Evolutionary conservation across 208 protist species (phyloP).

Genomic region (Blechomonas ayalai): DNA sequence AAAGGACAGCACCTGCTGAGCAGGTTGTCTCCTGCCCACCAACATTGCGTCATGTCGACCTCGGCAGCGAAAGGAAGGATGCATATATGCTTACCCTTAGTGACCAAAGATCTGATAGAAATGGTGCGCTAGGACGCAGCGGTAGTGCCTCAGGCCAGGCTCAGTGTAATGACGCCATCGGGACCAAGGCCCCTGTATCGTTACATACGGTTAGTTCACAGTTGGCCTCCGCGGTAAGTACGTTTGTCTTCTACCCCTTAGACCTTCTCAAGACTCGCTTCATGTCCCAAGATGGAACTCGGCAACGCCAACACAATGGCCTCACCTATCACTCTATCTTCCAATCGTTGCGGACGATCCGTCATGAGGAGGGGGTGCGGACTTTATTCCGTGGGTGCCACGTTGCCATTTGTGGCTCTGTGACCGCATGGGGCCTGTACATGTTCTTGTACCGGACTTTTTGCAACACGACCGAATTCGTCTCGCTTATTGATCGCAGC

Average conservation of each 20-base stretch:
- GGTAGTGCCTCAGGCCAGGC: too few species aligned
- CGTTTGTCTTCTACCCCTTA: slow-evolving; percentile 80
- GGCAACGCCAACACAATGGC: slow-evolving; percentile 44
- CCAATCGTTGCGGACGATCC: slow-evolving; percentile 22
- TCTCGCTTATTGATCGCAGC: slow-evolving; percentile 30
- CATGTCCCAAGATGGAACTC: slow-evolving; percentile 69
- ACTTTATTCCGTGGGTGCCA: slow-evolving; percentile 44
- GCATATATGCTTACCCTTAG: too few species aligned
- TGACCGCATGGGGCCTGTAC: slow-evolving; percentile 56
- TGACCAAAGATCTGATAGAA: too few species aligned
- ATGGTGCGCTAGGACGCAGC: too few species aligned
- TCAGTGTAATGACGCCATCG: too few species aligned
- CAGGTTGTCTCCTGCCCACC: too few species aligned
- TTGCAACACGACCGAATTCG: slow-evolving; percentile 40
- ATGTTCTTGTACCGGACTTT: slow-evolving; percentile 60
- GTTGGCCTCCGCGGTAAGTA: slow-evolving; percentile 59
- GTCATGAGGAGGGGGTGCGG: slow-evolving; percentile 30
- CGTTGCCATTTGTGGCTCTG: slow-evolving; percentile 31
- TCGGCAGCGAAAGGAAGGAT: too few species aligned
- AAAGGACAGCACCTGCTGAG: too few species aligned
- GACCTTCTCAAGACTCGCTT: slow-evolving; percentile 85
- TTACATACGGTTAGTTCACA: slow-evolving; percentile 64
- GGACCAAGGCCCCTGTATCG: slow-evolving; percentile 22
- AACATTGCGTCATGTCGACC: too few species aligned
- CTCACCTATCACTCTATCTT: slow-evolving; percentile 32